These are phyloP conservation scores for Talaromyces amestolkiae DNA, from an alignment of 2,329 filamentous ascomycete genomes.

Conservation along the genomic window DNA sequence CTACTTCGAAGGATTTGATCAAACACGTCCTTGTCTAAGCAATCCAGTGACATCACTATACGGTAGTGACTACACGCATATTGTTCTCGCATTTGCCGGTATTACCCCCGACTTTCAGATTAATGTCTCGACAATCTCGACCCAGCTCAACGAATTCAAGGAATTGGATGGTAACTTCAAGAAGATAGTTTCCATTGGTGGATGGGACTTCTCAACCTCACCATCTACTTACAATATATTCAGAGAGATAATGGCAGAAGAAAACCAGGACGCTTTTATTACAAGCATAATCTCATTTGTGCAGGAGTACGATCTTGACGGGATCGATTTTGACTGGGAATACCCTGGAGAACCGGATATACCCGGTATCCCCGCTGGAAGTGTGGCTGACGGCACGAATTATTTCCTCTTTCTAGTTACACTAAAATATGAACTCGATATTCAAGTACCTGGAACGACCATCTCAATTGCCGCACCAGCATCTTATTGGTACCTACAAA, in stretches of 20 bases:
- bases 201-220: slow-evolving; percentile 46
- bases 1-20: slow-evolving; percentile 35
- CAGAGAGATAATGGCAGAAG: slow-evolving; percentile 34
- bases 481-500: slow-evolving; percentile 36
- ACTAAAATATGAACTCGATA: too few species aligned
- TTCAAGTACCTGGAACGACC: slow-evolving; percentile 21
- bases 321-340: slow-evolving; percentile 43
- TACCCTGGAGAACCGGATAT: slow-evolving; percentile 31
- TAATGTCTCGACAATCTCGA: too few species aligned
- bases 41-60: too few species aligned
- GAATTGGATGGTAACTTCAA: slow-evolving; percentile 44
- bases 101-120: too few species aligned
- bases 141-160: background rate
- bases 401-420: too few species aligned
- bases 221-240: slow-evolving; percentile 40
- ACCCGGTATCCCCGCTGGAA: slow-evolving; percentile 34
- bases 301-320: slow-evolving; percentile 36
- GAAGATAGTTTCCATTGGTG: too few species aligned
- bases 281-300: slow-evolving; percentile 33
- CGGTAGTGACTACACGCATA: too few species aligned
- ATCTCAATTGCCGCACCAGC: slow-evolving; percentile 21
- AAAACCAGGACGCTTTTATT: slow-evolving; percentile 41
- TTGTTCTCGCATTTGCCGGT: too few species aligned
- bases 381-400: slow-evolving; percentile 30
- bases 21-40: slow-evolving; percentile 30